These are phyloP conservation scores for Pulveroboletus sp. DNA, from an alignment of 768 basidiomycete genomes.

Conservation along the genomic window DNA sequence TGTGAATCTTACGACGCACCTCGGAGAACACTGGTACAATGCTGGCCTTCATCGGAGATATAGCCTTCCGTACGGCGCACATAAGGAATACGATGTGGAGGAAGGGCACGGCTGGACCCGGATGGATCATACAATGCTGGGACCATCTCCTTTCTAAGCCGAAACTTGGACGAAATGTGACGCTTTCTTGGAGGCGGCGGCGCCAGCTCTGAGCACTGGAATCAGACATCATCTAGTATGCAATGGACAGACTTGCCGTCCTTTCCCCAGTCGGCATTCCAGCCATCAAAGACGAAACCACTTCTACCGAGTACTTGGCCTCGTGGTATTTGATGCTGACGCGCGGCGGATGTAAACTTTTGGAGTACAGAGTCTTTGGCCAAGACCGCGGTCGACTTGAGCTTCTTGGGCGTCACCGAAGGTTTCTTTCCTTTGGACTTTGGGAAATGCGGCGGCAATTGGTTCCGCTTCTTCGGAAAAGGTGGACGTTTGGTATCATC, in stretches of 20 bases:
- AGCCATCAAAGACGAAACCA: conserved; percentile 12
- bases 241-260: conserved; percentile 16
- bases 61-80: conserved; percentile 28
- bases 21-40: conserved; percentile 13
- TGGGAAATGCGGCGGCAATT: neutral
- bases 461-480: conserved; percentile 1
- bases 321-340: neutral
- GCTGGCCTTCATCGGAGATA: conserved; percentile 7
- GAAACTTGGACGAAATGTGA: neutral
- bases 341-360: neutral
- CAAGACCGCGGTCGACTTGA: neutral
- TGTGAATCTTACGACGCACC: conserved; percentile 4
- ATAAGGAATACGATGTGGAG: conserved; percentile 23
- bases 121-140: neutral
- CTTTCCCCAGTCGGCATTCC: conserved; percentile 19
- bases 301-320: neutral
- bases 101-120: conserved; percentile 12
- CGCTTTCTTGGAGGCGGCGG: conserved; percentile 7
- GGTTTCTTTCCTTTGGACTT: conserved; percentile 1
- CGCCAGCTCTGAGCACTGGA: conserved; percentile 7
- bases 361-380: neutral
- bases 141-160: conserved; percentile 3
- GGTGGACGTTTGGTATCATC: neutral
- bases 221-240: neutral
- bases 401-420: neutral